Evolutionary conservation across 768 basidiomycete genomes (phyloP), one percentile per base, ranked within the genome.

Genomic region (Suillus spraguei): DNA sequence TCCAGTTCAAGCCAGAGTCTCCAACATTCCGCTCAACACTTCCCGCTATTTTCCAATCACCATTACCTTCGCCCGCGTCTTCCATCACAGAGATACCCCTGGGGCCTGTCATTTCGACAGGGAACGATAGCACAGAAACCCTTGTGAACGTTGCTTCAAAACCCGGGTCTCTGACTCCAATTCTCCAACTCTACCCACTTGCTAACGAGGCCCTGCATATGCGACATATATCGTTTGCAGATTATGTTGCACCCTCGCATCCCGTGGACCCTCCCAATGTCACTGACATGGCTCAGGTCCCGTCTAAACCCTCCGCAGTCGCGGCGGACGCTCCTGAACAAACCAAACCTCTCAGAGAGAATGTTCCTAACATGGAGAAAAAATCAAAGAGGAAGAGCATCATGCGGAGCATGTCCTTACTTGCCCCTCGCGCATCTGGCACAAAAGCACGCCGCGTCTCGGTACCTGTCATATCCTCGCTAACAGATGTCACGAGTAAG

Each of bases 361-460:
- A 50, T 13, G 38, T 55, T 17, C 53, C 41, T 3, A n/a, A 20
- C 9, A 10, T 14, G 38, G 28, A 32, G n/a, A 39, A 38, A 35
- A 28, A 24, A n/a, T 17, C 42, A 22, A 54, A n/a, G 38, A 59
- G 54, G 24, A 66, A 53, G 33, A 47, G 46, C 24, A 46, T 47
- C 39, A n/a, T 32, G 0, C 67, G 67, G 1, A 63, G 47, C 7
- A 24, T n/a, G 2, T 74, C 74, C 11, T 47, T 72, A 3, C 59
- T 64, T 22, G 32, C 1, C 10, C 60, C 66, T 0, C 70, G 60
- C 5, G 60, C 63, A 13, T 60, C 63, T 14, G 65, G 66, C 9
- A 17, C 42, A 20, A 58, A 67, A 28, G 4, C 39, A n/a, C 54
- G 3, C 13, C 64, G 74, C 32, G 63, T 66, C 54, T 74, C 72